These are phyloP conservation scores for Xylaria sp. DNA, from an alignment of 2,329 filamentous ascomycete genomes.

Conservation along the genomic window DNA sequence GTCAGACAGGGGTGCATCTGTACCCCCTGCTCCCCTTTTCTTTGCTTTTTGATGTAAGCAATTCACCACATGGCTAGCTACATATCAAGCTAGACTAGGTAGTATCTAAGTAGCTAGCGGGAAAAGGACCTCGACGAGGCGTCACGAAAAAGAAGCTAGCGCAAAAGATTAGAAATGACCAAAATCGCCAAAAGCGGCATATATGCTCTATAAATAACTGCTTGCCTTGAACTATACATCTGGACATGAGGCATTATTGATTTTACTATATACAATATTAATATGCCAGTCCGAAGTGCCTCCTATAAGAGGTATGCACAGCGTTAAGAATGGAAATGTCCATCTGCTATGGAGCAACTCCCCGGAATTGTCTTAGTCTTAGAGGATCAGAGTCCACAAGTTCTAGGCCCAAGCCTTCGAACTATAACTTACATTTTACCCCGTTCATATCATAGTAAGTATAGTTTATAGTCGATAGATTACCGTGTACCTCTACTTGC, in stretches of 20 bases:
- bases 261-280: conserved; percentile 19
- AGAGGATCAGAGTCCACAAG: conserved; percentile 9
- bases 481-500: background rate
- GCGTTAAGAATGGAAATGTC: conserved; percentile 7
- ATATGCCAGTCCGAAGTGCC: conserved; percentile 11
- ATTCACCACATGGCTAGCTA: background rate
- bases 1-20: conserved; percentile 32
- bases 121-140: background rate
- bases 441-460: conserved; percentile 22
- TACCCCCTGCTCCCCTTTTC: conserved; percentile 21
- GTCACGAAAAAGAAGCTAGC: conserved; percentile 23
- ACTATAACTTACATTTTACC: conserved; percentile 17
- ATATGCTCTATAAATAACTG: conserved; percentile 34
- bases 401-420: conserved; percentile 32
- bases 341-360: conserved; percentile 7
- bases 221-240: conserved; percentile 14
- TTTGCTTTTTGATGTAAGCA: background rate
- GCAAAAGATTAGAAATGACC: conserved; percentile 17
- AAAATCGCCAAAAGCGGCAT: conserved; percentile 23
- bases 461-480: conserved; percentile 10
- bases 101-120: conserved; percentile 2
- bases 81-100: background rate
- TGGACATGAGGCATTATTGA: conserved; percentile 34
- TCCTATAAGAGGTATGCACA: background rate
- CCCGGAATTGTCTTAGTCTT: conserved; percentile 8